A percentile compares a stretch with the other conserved stretches of the same genome.
Evolutionary conservation across 441 rosid genomes (phyloP).

Genomic region (Erodium trifolium): DNA sequence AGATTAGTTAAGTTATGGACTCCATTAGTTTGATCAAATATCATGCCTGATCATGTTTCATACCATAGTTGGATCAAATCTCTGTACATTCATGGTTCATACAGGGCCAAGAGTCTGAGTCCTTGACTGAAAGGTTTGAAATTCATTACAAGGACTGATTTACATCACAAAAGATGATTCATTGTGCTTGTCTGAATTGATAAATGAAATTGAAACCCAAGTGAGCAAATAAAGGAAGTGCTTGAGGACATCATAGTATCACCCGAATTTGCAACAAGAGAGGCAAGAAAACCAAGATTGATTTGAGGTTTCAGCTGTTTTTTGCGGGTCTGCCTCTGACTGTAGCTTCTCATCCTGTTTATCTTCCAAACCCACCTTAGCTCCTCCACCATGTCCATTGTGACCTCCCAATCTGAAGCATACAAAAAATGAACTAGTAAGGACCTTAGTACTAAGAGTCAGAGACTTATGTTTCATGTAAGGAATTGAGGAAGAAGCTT

Average conservation of each 20-base stretch:
- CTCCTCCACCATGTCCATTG: conserved; percentile 12
- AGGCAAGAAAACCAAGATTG: conserved; percentile 35
- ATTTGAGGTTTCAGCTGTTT: conserved; percentile 19
- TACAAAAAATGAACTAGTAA: conserved; percentile 1
- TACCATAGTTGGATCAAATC: too few species aligned
- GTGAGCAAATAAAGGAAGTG: background rate
- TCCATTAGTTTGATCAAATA: too few species aligned
- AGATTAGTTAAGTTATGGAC: too few species aligned
- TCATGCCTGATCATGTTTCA: too few species aligned
- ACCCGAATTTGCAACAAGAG: conserved; percentile 32
- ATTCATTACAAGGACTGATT: background rate
- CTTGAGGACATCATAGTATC: background rate
- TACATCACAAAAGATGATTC: background rate
- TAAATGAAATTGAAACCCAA: background rate
- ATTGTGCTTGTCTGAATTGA: background rate
- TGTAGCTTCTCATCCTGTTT: background rate
- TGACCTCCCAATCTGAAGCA: conserved; percentile 27
- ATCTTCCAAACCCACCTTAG: conserved; percentile 4
- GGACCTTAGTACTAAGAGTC: background rate
- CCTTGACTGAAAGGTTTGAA: background rate
- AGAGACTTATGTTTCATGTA: too few species aligned
- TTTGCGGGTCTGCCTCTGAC: conserved; percentile 16
- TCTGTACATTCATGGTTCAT: too few species aligned
- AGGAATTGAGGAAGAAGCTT: conserved; percentile 18
- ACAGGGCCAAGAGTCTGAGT: background rate